Evolutionary conservation across 805 yeast species (phyloP), one percentile per base, ranked within the genome.

Genomic region (Metschnikowia arizonensis): DNA sequence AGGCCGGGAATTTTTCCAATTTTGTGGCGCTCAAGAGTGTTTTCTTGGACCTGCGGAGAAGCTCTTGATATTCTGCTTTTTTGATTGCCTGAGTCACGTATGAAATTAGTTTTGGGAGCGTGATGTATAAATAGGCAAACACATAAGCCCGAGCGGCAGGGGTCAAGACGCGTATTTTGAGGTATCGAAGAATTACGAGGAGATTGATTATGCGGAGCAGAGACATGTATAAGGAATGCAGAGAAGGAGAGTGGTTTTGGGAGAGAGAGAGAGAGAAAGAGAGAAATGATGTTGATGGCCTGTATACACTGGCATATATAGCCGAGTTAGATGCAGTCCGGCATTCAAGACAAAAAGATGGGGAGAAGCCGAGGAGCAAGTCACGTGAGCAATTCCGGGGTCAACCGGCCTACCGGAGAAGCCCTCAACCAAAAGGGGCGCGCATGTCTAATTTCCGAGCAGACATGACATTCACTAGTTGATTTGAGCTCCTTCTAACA

Each of bases 91-190:
- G 28, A 3, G 45, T 50, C 7, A 55, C 40, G 26, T 44, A 50
- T 34, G 53, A 51, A 15, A 65, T 36, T 11, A 61, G 45, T 45
- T 57, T 61, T 11, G 73, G 73, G 4, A 64, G 44, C n/a, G 59
- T 58, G 17, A 68, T 62, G 48, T 68, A 68, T 7, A 66, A 40
- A 44, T 65, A 66, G 15, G 71, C 67, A 40, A 57, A 59, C 8
- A 63, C 29, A 45, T 64, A 67, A 4, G 73, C 72, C 40, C 60
- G 61, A 2, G 57, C 36, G 1, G 70, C 59, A 1, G 68, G 69
- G 31, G 54, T 46, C n/a, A 54, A 53, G 25, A 64, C 50, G 18
- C 38, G 37, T 11, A 18, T 2, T n/a, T 10, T 17, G 25, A 40
- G 36, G 12, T 39, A 17, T 10, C 19, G 42, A 18, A 23, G 43